Evolutionary conservation across 495 filamentous ascomycete genomes (phyloP).

Genomic region (Neurospora sp.): DNA sequence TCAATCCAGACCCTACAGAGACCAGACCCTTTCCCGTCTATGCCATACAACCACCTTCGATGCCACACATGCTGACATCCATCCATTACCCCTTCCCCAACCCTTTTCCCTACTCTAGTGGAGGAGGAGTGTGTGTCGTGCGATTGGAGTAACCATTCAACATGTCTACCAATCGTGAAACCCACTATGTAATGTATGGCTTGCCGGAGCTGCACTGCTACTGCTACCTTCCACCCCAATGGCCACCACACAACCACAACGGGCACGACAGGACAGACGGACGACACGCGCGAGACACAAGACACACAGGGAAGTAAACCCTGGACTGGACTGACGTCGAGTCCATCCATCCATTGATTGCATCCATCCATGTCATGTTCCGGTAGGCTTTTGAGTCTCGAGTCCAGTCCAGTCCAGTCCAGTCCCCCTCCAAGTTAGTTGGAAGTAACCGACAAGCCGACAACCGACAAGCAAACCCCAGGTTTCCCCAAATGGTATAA

Average conservation of each 20-base stretch:
- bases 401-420: neutral
- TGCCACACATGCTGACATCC: neutral
- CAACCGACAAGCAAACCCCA: neutral
- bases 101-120: neutral
- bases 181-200: neutral
- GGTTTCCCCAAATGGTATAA: neutral
- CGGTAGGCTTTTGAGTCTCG: neutral
- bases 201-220: neutral
- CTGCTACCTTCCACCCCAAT: neutral
- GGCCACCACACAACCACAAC: neutral
- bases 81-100: neutral
- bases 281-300: neutral
- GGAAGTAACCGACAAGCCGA: neutral
- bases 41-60: neutral
- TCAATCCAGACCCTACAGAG: neutral
- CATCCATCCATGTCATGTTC: neutral
- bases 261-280: neutral
- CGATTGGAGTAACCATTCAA: neutral
- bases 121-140: neutral
- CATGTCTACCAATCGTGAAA: neutral
- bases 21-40: neutral
- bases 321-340: neutral
- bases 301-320: neutral
- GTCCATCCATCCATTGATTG: neutral
- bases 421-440: neutral